These are phyloP conservation scores for Coemansia pectinata DNA, from an alignment of 192 early-diverging fungal species.

Conservation along the genomic window DNA sequence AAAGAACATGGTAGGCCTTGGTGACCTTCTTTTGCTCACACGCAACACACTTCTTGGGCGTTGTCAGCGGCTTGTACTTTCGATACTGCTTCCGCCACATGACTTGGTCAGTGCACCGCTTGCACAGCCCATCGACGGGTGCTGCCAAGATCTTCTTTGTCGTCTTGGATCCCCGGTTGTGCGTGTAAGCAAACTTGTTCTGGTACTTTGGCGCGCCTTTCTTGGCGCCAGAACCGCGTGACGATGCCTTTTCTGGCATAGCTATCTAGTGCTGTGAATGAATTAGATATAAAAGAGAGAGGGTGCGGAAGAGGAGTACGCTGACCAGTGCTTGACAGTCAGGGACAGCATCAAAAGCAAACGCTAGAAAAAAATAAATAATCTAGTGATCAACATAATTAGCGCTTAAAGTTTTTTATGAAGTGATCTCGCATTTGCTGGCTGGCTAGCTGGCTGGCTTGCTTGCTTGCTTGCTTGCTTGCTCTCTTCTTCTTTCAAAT, in stretches of 20 bases:
- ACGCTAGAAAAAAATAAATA: background rate
- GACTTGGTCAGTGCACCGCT: constrained; percentile 72
- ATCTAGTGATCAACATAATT: background rate
- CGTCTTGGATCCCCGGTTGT: constrained; percentile 84
- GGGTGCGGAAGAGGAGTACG: background rate
- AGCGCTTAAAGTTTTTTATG: background rate
- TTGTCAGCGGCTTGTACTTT: constrained; percentile 96
- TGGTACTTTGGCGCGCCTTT: constrained; percentile 88
- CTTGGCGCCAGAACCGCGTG: constrained; percentile 51
- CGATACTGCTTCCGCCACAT: constrained; percentile 89
- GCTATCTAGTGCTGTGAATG: background rate
- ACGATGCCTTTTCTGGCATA: constrained; percentile 44
- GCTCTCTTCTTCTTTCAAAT: background rate
- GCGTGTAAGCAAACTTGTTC: constrained; percentile 82
- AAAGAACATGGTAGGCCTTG: constrained; percentile 95
- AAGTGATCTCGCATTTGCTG: background rate
- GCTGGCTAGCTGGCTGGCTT: background rate
- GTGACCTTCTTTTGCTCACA: constrained; percentile 84
- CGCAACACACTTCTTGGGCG: constrained; percentile 72
- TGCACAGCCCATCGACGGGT: constrained; percentile 80
- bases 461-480: background rate
- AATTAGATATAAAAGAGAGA: background rate
- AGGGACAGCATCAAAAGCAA: background rate
- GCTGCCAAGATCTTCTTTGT: constrained; percentile 72
- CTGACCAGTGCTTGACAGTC: background rate